A percentile compares a stretch with the other conserved stretches of the same genome.
Evolutionary conservation across 2,329 filamentous ascomycete genomes (phyloP).

Genomic region (Orbilia quercus): DNA sequence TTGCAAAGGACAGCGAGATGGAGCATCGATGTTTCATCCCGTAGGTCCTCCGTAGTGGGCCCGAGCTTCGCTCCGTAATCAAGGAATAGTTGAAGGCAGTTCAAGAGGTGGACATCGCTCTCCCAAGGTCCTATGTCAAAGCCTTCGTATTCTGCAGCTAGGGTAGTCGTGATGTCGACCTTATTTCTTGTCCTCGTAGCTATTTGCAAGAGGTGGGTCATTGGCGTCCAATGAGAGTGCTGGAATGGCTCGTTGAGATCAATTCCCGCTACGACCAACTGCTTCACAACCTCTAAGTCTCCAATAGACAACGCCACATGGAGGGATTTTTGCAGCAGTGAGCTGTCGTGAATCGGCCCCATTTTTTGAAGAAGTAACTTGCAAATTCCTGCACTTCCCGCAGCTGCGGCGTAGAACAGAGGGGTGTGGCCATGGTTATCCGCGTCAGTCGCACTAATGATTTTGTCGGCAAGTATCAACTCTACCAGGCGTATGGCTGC

Average conservation of each 20-base stretch:
- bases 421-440: conserved; percentile 9
- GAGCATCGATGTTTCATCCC: conserved; percentile 6
- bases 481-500: neutral
- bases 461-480: neutral
- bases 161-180: neutral
- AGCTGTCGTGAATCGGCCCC: neutral
- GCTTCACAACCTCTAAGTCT: conserved; percentile 12
- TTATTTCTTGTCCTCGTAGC: neutral
- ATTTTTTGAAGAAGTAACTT: conserved; percentile 4
- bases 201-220: conserved; percentile 5
- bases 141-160: conserved; percentile 6
- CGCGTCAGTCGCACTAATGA: neutral
- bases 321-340: conserved; percentile 3
- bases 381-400: neutral
- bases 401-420: conserved; percentile 16
- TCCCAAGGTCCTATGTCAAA: conserved; percentile 16
- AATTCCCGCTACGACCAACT: conserved; percentile 2
- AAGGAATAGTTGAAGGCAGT: conserved; percentile 13
- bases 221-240: neutral
- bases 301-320: conserved; percentile 25
- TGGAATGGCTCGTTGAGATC: conserved; percentile 8
- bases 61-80: conserved; percentile 1
- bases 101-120: conserved; percentile 20
- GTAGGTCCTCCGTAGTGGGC: neutral
- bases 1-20: conserved; percentile 31